Base-by-base conservation (phyloP, 441 rosid genomes). In the Erysimum cheiri region DNA sequence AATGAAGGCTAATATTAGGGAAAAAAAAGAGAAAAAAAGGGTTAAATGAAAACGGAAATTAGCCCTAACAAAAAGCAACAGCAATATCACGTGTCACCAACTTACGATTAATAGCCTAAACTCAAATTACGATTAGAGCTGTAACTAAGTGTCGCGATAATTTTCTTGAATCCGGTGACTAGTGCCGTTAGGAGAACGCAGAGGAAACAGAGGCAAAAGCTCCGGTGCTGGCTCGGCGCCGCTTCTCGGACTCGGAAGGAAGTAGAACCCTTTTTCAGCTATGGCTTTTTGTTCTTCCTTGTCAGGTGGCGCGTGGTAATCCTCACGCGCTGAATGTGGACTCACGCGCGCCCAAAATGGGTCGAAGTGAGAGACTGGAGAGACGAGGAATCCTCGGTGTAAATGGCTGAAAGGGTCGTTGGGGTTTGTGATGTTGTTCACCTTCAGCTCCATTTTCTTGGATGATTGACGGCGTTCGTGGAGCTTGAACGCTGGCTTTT, bases 351-450 rank as follows among this genome's bases (percentile, higher is more conserved):
- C 56, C 69, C 86, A 81, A 9, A 26, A 77, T n/a, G 81, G 74
- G 57, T 91, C 96, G 55, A 91, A 73, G 5, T 93, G 84, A 24
- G 97, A 89, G 15, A 87, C 92, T 1, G 97, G 96, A 0, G 97
- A 91, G 31, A 81, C 88, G 44, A 85, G 60, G 68, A 83, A 80
- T 6, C 87, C 83, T 37, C 80, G 60, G 53, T 69, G 55, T 70
- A 67, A n/a, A 64, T 68, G 52, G 75, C 50, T 40, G 37, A 60
- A 65, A 40, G 77, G 13, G 12, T 77, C 84, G 40, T 56, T 64
- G 13, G 70, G 53, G 47, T 70, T 66, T 44, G 44, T 62, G 49
- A 14, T 57, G 78, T 54, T 71, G 85, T 48, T 71, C 40, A 87
- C 85, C 75, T 84, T 85, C 64, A 88, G 84, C 72, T 86, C 91